These are phyloP conservation scores for Platanthera zijinensis DNA, from an alignment of 106 monocot species.

Conservation along the genomic window DNA sequence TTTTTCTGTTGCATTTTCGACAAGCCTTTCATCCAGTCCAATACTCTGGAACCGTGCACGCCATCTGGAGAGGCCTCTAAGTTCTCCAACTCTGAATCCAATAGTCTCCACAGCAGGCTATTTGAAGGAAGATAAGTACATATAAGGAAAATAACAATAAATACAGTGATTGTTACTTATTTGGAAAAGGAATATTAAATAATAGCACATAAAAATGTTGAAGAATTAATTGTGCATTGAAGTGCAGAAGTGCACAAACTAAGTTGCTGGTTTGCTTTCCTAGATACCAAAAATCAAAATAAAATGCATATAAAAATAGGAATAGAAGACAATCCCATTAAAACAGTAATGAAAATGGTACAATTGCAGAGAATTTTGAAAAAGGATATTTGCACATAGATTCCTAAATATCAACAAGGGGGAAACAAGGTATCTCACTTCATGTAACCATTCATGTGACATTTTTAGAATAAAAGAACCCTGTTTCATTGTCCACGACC, in stretches of 20 bases:
- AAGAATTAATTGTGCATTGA: not conserved
- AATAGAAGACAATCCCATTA: not conserved
- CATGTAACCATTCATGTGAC: no score
- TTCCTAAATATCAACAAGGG: no score
- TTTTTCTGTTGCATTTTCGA: constrained; percentile 64
- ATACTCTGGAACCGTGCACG: constrained; percentile 64
- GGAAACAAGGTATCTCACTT: no score
- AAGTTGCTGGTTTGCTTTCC: not conserved
- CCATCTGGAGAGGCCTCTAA: constrained; percentile 93
- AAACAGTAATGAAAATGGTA: not conserved
- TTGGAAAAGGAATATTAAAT: not conserved
- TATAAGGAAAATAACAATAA: not conserved
- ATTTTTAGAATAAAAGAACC: no score
- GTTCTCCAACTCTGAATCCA: constrained; percentile 84
- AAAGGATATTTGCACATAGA: not conserved
- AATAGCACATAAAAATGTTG: not conserved
- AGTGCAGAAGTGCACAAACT: not conserved
- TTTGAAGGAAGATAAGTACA: constrained; percentile 6
- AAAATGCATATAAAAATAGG: not conserved
- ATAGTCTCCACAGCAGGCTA: constrained; percentile 96
- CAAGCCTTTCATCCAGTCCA: constrained; percentile 75
- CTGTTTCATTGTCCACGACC: no score
- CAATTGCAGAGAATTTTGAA: not conserved
- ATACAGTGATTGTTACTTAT: not conserved
- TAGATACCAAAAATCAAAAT: not conserved